Base-by-base conservation (phyloP, 176 grass and related monocot species). In the Carex pumila region DNA sequence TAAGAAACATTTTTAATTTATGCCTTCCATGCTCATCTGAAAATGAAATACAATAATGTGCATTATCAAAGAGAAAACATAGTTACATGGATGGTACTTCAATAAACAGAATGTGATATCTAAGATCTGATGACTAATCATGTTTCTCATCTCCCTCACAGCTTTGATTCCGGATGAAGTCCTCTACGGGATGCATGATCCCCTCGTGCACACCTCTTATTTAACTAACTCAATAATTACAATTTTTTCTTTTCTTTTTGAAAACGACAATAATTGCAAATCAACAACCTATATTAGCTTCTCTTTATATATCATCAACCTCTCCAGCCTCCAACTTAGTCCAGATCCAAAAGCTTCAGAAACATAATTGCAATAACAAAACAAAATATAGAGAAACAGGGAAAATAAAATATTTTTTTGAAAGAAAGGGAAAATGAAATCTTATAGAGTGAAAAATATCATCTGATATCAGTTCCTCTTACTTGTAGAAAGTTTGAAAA, bases 381-480 rank as follows among this genome's bases (percentile, higher is more conserved):
- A 22, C n/a, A 13, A 19, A 21, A 50, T 11, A 47, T 37, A 11
- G 3, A 68, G 6, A 5, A 62, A 37, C 41, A 17, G 25, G 45
- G 3, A 9, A 22, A 63, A 70, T 6, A 18, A n/a, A 65, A 29
- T 5, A 25, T 25, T n/a, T n/a, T n/a, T n/a, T n/a, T n/a, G n/a
- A n/a, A n/a, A n/a, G n/a, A n/a, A n/a, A 17, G 22, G 45, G 7
- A 9, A 22, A 63, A 70, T 11, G 12, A n/a, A 65, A 29, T 5
- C 63, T 15, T 3, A 63, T 12, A 81, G 47, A 41, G 21, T 36
- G 1, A 64, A 1, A 62, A 66, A 97, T 97, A 1, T 86, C 92
- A 52, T 90, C 92, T 50, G 92, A 94, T 80, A 92, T 92, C 37
- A 86, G 86, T 10, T 88, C 85, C 13, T 90, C 90, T 0, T 47